Conservation (phyloP, 176 grass and related monocot genomes). For the Oryza rufipogon region DNA sequence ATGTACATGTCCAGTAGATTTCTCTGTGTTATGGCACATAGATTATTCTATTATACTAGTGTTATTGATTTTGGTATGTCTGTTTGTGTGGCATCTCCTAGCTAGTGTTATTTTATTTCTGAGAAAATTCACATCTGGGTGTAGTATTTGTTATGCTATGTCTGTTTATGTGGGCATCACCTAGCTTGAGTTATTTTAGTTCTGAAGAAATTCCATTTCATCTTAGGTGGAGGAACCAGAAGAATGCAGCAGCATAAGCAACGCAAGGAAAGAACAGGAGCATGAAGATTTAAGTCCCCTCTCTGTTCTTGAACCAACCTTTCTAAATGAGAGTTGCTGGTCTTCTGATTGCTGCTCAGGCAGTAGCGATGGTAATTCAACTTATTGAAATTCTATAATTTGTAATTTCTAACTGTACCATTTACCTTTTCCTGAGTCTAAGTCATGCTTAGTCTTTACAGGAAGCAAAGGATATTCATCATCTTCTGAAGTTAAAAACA, state of each 20-base stretch:
- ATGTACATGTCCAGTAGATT: background rate
- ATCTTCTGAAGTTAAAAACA: slow-evolving; percentile 53
- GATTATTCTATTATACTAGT: background rate
- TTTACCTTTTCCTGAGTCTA: slow-evolving; percentile 5
- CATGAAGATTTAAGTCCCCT: slow-evolving; percentile 61
- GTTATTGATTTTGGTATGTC: background rate
- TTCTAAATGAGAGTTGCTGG: slow-evolving; percentile 62
- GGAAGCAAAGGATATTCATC: slow-evolving; percentile 49
- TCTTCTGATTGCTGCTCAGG: slow-evolving; percentile 61
- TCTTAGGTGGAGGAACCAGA: slow-evolving; percentile 58
- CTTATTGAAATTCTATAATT: slow-evolving; percentile 26
- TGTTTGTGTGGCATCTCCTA: background rate
- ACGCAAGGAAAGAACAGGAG: slow-evolving; percentile 43
- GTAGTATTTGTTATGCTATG: background rate
- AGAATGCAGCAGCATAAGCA: slow-evolving; percentile 52
- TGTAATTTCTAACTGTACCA: slow-evolving; percentile 14
- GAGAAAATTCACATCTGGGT: slow-evolving; percentile 40
- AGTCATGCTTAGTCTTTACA: slow-evolving; percentile 35
- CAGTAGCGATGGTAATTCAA: slow-evolving; percentile 58
- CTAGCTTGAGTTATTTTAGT: background rate
- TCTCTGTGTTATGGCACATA: background rate
- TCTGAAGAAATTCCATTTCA: slow-evolving; percentile 29
- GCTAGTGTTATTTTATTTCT: background rate
- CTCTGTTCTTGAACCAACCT: slow-evolving; percentile 64
- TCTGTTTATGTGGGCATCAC: background rate